Evolutionary conservation across 192 early-diverging fungal genomes (phyloP).

Genomic region (Spinellus fusiger): DNA sequence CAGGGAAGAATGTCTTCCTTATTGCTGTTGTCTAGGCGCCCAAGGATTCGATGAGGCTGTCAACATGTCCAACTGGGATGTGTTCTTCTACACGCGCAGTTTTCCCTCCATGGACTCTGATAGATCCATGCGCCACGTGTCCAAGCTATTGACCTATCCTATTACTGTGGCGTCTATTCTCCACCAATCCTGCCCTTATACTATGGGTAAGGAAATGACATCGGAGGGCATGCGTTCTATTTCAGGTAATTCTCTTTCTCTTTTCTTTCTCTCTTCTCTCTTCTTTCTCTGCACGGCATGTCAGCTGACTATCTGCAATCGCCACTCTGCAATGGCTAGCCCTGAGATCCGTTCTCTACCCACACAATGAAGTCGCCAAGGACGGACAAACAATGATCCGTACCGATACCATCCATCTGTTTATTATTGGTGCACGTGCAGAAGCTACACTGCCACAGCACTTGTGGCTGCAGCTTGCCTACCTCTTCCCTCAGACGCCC

Average conservation of each 20-base stretch:
- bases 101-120: constrained; percentile 67
- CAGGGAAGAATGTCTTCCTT: background rate
- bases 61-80: constrained; percentile 74
- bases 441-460: constrained; percentile 72
- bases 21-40: constrained; percentile 19
- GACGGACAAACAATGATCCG: constrained; percentile 41
- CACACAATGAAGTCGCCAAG: constrained; percentile 16
- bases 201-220: constrained; percentile 56
- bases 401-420: constrained; percentile 59
- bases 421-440: constrained; percentile 64
- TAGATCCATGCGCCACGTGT: constrained; percentile 72
- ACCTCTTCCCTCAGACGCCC: constrained; percentile 64
- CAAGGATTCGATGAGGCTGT: constrained; percentile 69
- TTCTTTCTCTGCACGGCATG: too few relatives aligned
- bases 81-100: constrained; percentile 71
- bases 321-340: constrained; percentile 12
- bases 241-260: constrained; percentile 58
- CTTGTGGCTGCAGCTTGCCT: constrained; percentile 65
- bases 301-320: background rate
- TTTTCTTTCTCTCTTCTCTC: too few relatives aligned
- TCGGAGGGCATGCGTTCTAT: constrained; percentile 68
- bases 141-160: constrained; percentile 74
- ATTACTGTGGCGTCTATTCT: constrained; percentile 68
- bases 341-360: constrained; percentile 34
- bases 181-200: constrained; percentile 69